These are phyloP conservation scores for Saturnispora mendoncae DNA, from an alignment of 805 yeast genomes.

Conservation along the genomic window DNA sequence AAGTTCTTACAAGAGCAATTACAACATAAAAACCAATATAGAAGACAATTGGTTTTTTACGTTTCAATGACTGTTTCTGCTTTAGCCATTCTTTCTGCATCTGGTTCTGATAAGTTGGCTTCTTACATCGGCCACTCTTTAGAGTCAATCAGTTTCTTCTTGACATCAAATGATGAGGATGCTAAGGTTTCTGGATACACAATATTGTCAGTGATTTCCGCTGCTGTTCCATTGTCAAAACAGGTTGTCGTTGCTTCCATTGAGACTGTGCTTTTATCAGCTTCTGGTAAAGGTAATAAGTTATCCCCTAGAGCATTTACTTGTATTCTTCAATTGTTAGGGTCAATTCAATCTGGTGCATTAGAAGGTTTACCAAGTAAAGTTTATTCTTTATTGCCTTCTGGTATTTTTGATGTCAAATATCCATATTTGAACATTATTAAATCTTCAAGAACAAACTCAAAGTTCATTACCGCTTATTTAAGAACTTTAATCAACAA, in stretches of 20 bases:
- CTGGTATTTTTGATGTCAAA: slow-evolving; percentile 16
- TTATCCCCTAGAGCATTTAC: slow-evolving; percentile 33
- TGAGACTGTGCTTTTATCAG: slow-evolving; percentile 39
- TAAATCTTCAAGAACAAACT: slow-evolving; percentile 14
- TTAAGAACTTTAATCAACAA: slow-evolving; percentile 21
- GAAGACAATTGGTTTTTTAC: slow-evolving; percentile 69
- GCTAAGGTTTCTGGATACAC: slow-evolving; percentile 80
- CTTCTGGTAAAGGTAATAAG: slow-evolving; percentile 16
- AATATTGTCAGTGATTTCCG: slow-evolving; percentile 63
- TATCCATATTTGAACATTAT: slow-evolving; percentile 17
- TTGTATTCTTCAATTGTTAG: slow-evolving; percentile 40
- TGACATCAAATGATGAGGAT: slow-evolving; percentile 43
- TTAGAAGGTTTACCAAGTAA: slow-evolving; percentile 22
- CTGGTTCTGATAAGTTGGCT: slow-evolving; percentile 33
- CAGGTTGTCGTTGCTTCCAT: slow-evolving; percentile 53
- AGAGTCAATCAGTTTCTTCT: slow-evolving; percentile 48
- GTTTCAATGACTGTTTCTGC: slow-evolving; percentile 62
- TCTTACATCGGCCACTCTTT: slow-evolving; percentile 47
- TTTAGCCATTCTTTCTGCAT: slow-evolving; percentile 51
- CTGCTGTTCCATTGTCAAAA: slow-evolving; percentile 58
- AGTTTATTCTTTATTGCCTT: slow-evolving; percentile 19
- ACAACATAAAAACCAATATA: slow-evolving; percentile 47
- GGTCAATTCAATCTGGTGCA: slow-evolving; percentile 32
- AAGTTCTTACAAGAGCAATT: slow-evolving; percentile 44
- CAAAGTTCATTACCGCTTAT: slow-evolving; percentile 25